Conservation (phyloP, 2,329 filamentous ascomycete species). For the Beauveria varroae region DNA sequence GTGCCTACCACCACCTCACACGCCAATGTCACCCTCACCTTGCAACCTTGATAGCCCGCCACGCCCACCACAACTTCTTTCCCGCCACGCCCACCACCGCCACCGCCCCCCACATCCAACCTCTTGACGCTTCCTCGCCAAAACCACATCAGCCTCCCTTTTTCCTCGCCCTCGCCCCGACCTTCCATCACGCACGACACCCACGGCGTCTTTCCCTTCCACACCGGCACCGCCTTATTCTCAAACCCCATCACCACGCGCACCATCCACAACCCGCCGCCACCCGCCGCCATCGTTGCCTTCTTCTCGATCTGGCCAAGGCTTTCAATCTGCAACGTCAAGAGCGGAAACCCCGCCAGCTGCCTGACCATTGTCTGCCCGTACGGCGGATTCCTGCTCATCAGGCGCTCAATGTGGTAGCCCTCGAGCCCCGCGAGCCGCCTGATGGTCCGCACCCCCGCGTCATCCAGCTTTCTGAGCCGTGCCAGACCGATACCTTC, state of each 20-base stretch:
- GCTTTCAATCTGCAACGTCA: conserved; percentile 30
- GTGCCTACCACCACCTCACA: conserved; percentile 79
- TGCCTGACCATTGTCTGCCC: conserved; percentile 61
- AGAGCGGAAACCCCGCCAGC: conserved; percentile 61
- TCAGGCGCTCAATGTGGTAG: conserved; percentile 65
- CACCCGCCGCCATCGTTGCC: background rate
- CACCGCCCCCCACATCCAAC: conserved; percentile 29
- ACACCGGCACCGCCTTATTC: conserved; percentile 56
- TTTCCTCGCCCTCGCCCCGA: background rate
- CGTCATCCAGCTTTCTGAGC: conserved; percentile 65
- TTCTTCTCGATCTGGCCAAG: background rate
- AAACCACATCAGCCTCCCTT: conserved; percentile 54
- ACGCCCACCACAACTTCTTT: conserved; percentile 50
- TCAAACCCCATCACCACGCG: conserved; percentile 62
- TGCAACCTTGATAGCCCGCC: conserved; percentile 43
- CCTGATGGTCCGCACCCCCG: conserved; percentile 64
- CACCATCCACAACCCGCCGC: conserved; percentile 32
- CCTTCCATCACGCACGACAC: conserved; percentile 65
- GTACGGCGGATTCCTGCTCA: conserved; percentile 77
- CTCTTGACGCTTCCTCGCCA: conserved; percentile 56
- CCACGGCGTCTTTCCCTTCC: conserved; percentile 57
- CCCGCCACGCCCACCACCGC: conserved; percentile 29
- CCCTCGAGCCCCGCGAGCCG: conserved; percentile 60
- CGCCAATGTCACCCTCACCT: conserved; percentile 61
- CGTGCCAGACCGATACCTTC: conserved; percentile 67